Evolutionary conservation across 139 green algal species (phyloP), one percentile per base, ranked within the genome.

Genomic region (Astrephomene gubernaculifera): DNA sequence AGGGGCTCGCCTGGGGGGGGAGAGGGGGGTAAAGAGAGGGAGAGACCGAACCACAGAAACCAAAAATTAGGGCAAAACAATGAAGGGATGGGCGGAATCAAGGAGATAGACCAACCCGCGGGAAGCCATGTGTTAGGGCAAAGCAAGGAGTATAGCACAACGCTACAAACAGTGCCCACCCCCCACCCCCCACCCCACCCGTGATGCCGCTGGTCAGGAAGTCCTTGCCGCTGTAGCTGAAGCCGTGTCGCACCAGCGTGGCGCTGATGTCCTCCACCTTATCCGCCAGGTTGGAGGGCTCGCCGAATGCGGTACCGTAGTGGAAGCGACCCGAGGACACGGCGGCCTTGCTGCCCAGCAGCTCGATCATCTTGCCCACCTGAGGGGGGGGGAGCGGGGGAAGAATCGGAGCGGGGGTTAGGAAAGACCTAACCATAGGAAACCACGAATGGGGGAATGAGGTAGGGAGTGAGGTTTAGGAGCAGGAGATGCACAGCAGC

Each of bases 321-420:
- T 95, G 91, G 83, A 97, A 96, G 24, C 87, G 83, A 2, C 91
- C 90, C 79, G 84, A 72, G n/a, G 73, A 84, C 14, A 98, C 95
- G 22, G 85, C 97, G 1, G 95, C 97, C 92, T 99, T 99, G 86
- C 86, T 92, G 35, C 96, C 97, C 68, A 99, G 87, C 68, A 99
- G 95, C 91, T 99, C 97, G 17, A 99, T 97, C 95, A 99, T 98
- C 91, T 99, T 99, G 43, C 96, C 97, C 14, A 98, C 95, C 82
- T 89, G 83, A 4, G 41, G 43, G 39, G 19, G 61, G 60, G 60
- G 22, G 60, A 67, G 60, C 17, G 25, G 60, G 60, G 63, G 29
- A 41, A 71, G 63, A 71, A 67, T 19, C 60, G 60, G 22, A n/a
- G 29, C n/a, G 63, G n/a, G 63, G n/a, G 19, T 12, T 14, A 71